Evolutionary conservation across 768 basidiomycete genomes (phyloP).

Genomic region (Coprinellus micaceus): DNA sequence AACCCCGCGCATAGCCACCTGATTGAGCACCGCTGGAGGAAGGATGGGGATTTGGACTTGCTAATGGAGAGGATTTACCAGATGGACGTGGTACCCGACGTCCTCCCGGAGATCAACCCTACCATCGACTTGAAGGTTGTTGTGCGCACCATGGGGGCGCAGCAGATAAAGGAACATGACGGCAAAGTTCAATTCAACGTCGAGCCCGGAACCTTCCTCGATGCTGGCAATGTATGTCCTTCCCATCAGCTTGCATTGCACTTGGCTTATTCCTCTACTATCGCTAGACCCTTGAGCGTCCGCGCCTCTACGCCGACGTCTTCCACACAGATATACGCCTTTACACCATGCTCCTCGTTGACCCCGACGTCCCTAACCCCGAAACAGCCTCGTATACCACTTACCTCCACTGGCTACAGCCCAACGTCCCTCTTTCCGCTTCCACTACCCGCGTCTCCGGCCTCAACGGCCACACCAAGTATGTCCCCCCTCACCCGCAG

Average conservation of each 20-base stretch:
- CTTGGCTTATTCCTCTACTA: neutral
- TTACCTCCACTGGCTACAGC: constrained; percentile 87
- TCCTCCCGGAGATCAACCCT: constrained; percentile 69
- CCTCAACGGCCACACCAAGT: constrained; percentile 59
- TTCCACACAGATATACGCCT: constrained; percentile 78
- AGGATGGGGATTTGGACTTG: constrained; percentile 78
- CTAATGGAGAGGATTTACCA: constrained; percentile 94
- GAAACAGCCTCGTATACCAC: constrained; percentile 59
- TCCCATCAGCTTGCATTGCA: neutral
- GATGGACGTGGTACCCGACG: constrained; percentile 88
- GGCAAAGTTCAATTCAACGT: constrained; percentile 42
- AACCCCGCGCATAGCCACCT: constrained; percentile 73
- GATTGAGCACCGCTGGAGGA: constrained; percentile 80
- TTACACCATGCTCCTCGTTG: constrained; percentile 88
- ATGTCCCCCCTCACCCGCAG: constrained; percentile 91
- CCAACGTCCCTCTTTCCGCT: constrained; percentile 76
- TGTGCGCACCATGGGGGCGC: constrained; percentile 32
- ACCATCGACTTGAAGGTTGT: constrained; percentile 71
- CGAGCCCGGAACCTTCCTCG: constrained; percentile 67
- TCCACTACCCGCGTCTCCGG: constrained; percentile 39
- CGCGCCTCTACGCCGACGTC: constrained; percentile 65
- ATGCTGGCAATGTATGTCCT: constrained; percentile 59
- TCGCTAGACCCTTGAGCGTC: constrained; percentile 64
- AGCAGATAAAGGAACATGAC: constrained; percentile 9
- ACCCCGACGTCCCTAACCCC: constrained; percentile 86